phyloP scores from a whole-genome alignment of 345 rosid species.

The Geranium brycei region DNA sequence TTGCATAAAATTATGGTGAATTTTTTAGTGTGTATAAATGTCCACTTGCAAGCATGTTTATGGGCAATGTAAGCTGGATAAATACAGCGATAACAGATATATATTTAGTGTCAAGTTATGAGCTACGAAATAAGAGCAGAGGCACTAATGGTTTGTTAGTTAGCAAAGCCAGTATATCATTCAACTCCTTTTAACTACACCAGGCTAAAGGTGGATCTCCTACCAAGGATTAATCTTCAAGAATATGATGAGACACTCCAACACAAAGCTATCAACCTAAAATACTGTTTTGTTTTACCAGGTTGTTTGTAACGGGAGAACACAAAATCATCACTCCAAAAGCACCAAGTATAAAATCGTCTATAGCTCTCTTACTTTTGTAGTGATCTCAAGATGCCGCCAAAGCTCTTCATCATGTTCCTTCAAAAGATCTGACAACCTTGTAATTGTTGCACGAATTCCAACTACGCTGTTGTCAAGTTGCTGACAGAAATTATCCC shows the following conservation, averaged over 20 bases:
- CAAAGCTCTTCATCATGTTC: slow-evolving; percentile 97
- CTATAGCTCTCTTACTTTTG: slow-evolving; percentile 45
- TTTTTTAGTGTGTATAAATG: neutral
- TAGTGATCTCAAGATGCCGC: slow-evolving; percentile 95
- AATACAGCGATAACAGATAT: neutral
- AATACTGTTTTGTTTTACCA: neutral
- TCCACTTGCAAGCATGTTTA: neutral
- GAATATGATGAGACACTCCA: neutral
- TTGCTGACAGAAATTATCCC: slow-evolving; percentile 93
- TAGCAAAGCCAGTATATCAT: too few species aligned
- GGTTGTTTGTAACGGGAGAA: neutral
- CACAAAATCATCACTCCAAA: neutral
- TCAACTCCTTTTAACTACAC: too few species aligned
- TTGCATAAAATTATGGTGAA: neutral
- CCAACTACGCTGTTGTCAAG: slow-evolving; percentile 98
- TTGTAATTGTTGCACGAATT: slow-evolving; percentile 75
- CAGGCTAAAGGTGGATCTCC: too few species aligned
- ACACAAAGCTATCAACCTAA: neutral
- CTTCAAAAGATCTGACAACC: slow-evolving; percentile 65
- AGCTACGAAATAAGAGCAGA: too few species aligned
- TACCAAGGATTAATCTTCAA: neutral
- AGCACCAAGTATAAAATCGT: neutral
- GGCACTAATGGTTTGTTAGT: too few species aligned
- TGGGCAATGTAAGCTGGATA: neutral
- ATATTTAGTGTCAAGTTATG: too few species aligned